Evolutionary conservation across 225 moss, liverwort and hornwort genomes (phyloP).

Genomic region (Polytrichum commune): DNA sequence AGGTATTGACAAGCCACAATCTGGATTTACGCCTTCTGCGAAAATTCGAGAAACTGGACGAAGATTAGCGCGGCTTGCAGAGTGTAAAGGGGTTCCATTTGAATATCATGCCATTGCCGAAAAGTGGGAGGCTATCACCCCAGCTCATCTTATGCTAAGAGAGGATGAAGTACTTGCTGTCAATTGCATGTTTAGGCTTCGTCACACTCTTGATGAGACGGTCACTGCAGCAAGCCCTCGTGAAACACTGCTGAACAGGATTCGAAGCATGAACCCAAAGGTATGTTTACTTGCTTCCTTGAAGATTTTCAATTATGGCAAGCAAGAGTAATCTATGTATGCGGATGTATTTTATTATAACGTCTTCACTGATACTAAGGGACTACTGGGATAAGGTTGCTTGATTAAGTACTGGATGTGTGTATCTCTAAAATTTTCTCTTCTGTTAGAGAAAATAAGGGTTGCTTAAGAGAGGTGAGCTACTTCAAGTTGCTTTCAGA

Average conservation of each 20-base stretch:
- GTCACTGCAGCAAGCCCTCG: constrained; percentile 89
- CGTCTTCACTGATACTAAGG: background rate
- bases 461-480: too few relatives aligned
- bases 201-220: constrained; percentile 81
- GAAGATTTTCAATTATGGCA: background rate
- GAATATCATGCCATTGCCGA: constrained; percentile 87
- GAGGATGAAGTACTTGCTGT: constrained; percentile 76
- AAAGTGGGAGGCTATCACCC: constrained; percentile 84
- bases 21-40: constrained; percentile 69
- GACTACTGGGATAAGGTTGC: too few relatives aligned
- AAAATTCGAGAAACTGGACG: constrained; percentile 77
- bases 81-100: constrained; percentile 52
- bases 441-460: too few relatives aligned
- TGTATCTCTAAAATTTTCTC: too few relatives aligned
- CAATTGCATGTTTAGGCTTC: constrained; percentile 73
- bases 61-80: constrained; percentile 53
- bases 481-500: too few relatives aligned
- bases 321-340: background rate
- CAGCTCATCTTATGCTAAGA: constrained; percentile 55
- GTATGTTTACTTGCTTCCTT: constrained; percentile 11
- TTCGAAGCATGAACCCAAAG: constrained; percentile 73
- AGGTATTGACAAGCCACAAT: constrained; percentile 89
- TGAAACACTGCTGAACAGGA: constrained; percentile 52
- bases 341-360: too few relatives aligned
- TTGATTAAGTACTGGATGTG: too few relatives aligned